Conservation (phyloP, 2,329 filamentous ascomycete genomes). For the Epichloe brachyelytri region DNA sequence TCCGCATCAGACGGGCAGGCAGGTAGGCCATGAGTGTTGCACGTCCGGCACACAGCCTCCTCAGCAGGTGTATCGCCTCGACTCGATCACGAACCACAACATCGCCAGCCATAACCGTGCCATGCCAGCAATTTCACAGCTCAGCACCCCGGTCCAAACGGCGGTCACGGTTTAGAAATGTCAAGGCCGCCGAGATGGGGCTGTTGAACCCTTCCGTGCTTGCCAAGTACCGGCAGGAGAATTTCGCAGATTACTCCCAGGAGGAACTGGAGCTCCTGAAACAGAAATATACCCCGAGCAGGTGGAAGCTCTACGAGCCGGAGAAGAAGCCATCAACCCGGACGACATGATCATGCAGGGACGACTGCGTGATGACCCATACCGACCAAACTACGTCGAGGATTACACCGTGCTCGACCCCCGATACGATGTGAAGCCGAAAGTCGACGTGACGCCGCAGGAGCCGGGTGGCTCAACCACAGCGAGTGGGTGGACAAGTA, state of each 20-base stretch:
- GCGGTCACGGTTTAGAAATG: conserved; percentile 38
- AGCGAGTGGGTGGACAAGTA: conserved; percentile 48
- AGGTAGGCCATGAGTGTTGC: conserved; percentile 38
- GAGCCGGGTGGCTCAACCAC: conserved; percentile 43
- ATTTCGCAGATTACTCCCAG: conserved; percentile 51
- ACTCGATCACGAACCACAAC: conserved; percentile 14
- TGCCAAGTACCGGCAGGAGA: conserved; percentile 30
- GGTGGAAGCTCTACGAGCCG: conserved; percentile 67
- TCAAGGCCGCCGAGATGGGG: conserved; percentile 39
- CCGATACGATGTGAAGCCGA: conserved; percentile 58
- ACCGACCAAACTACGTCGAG: conserved; percentile 64
- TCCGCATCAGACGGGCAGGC: neutral
- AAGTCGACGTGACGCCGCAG: conserved; percentile 33
- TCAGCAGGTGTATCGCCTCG: conserved; percentile 35
- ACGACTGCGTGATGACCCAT: conserved; percentile 56
- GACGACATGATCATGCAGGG: conserved; percentile 65
- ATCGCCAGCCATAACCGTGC: conserved; percentile 12
- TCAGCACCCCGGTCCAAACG: conserved; percentile 33
- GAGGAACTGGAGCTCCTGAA: conserved; percentile 50
- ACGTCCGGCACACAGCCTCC: conserved; percentile 40
- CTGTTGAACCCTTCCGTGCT: conserved; percentile 31
- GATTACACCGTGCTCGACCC: conserved; percentile 70
- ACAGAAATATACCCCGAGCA: conserved; percentile 68
- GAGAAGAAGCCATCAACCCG: conserved; percentile 62
- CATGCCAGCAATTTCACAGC: conserved; percentile 37